Base-by-base conservation (phyloP, 2,329 filamentous ascomycete genomes). In the Bipolaris cookei region DNA sequence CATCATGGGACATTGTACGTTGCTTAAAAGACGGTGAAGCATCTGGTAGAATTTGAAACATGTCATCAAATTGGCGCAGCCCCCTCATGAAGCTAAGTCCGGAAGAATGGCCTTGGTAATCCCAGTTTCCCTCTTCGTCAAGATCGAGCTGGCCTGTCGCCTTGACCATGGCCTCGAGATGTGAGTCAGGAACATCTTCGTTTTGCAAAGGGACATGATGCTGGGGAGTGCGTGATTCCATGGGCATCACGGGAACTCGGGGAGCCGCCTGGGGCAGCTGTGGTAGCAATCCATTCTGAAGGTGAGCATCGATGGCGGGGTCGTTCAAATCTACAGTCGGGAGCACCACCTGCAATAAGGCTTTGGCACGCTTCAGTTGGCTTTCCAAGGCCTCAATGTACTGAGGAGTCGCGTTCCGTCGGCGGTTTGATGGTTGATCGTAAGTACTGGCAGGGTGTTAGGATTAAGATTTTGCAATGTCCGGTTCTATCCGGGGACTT, bases 21-120 rank as follows among this genome's bases (percentile, higher is more conserved):
- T 79, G 63, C 83, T 79, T 74, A 59, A 88, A 77, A 71, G 89
- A 86, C 16, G 87, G 82, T 59, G 85, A 71, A 68, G 76, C 77
- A 67, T 85, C 81, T 61, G 84, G 82, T 44, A 87, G 84, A 38
- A 85, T 84, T 18, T 88, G 88, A 45, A 95, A 83, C 63, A 95
- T 82, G 59, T 88, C 87, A 42, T 91, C 89, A 64, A 97, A 91
- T 70, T 97, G 90, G 69, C 96, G 90, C 84, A 99, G 89, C 52
- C 91, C 88, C 62, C 87, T 86, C 66, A 97, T 84, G 74, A 97
- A 99, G 61, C 94, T 91, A 41, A 93, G 85, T 2, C 94, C 93
- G 0, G 95, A 98, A 0, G 94, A 97, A 62, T 91, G 90, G 45
- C 95, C 95, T 71, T 96, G 92, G 69, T 97, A 99, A 76, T 98